Evolutionary conservation across 306 rosid species (phyloP), one percentile per base, ranked within the genome.

Genomic region (Albizia julibrissin): DNA sequence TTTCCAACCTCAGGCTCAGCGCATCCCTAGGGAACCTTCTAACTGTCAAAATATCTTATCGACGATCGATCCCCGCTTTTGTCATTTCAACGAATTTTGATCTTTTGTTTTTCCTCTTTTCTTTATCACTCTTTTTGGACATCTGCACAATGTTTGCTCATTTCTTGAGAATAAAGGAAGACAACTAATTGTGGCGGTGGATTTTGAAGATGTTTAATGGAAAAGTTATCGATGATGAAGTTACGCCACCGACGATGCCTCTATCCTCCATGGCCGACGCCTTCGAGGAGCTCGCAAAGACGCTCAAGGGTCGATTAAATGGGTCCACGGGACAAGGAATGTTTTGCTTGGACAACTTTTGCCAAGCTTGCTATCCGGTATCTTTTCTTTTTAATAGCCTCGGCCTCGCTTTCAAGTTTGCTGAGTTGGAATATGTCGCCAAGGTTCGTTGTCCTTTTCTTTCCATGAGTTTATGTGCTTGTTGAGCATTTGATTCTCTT

Each of bases 401-500:
- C 42, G 99, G 99, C 69, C 83, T 93, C 4, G 98, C 99, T 74
- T 95, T 95, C 91, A 95, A 93, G 82, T 95, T 95, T 76, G 99
- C 98, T 40, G 99, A 95, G 91, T 58, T 84, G 83, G 99, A 95
- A 82, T 95, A 91, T 84, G 91, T 89, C 80, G 79, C 97, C 76
- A 95, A 95, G 99, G 99, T 94, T 72, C 24, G 56, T 6, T 58
- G 39, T 65, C 27, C 15, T 44, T 27, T 14, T 16, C 39, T 58
- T 22, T 22, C n/a, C n/a, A 5, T 37, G 34, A 5, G 33, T 7
- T 27, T 44, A 61, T 72, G 11, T 29, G 37, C 26, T 59, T 71
- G 12, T 80, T 29, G 47, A 39, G 47, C 10, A 6, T 14, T 10
- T 33, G 18, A 54, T 52, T 26, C 16, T 54, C 49, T 52, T 54